A percentile compares a stretch with the other conserved stretches of the same genome.
Evolutionary conservation across 2,329 filamentous ascomycete genomes (phyloP).

Genomic region (Diplodia corticola): DNA sequence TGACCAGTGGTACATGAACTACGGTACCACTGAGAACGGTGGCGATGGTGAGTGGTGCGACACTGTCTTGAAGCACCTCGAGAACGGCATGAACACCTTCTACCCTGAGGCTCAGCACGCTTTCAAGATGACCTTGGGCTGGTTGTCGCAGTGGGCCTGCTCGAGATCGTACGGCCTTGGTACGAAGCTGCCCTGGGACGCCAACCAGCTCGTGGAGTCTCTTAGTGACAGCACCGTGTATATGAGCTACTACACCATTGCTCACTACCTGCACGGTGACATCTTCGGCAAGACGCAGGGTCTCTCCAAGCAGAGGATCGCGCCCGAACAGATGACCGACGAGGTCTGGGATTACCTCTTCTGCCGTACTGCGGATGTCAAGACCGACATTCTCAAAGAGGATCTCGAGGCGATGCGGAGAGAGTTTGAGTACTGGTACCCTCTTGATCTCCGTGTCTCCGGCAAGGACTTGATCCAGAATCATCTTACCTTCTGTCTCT

Average conservation of each 20-base stretch:
- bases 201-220: constrained; percentile 85
- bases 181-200: constrained; percentile 93
- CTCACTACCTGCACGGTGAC: constrained; percentile 72
- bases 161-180: constrained; percentile 88
- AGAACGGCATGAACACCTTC: constrained; percentile 74
- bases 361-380: constrained; percentile 71
- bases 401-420: constrained; percentile 78
- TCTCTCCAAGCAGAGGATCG: constrained; percentile 60
- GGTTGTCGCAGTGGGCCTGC: constrained; percentile 96
- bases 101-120: constrained; percentile 56
- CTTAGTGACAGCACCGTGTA: constrained; percentile 92
- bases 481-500: constrained; percentile 94
- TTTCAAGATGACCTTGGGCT: constrained; percentile 83
- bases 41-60: constrained; percentile 77
- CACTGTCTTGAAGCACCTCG: constrained; percentile 51
- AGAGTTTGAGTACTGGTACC: constrained; percentile 97
- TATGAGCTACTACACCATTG: constrained; percentile 68
- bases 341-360: constrained; percentile 98
- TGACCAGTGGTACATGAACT: constrained; percentile 98
- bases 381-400: constrained; percentile 72
- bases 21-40: constrained; percentile 66
- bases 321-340: constrained; percentile 84
- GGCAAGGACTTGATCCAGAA: constrained; percentile 76
- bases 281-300: constrained; percentile 78
- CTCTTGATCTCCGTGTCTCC: constrained; percentile 80